These are phyloP conservation scores for Cyclanthera cordifolia DNA, from an alignment of 306 rosid species.

Conservation along the genomic window DNA sequence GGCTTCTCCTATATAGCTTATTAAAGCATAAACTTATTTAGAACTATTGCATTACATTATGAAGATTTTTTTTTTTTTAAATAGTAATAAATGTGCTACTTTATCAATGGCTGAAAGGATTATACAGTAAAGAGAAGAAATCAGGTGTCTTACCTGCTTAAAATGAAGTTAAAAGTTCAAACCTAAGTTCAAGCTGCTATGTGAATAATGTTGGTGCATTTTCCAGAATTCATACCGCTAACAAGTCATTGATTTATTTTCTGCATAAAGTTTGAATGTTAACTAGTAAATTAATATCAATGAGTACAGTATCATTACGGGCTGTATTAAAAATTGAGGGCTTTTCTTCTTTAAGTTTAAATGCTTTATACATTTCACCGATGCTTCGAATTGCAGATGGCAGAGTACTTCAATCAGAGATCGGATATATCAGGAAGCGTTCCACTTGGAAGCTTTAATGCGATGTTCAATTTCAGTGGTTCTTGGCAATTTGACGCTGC, in stretches of 20 bases:
- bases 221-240: neutral
- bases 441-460: slow-evolving; percentile 89
- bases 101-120: neutral
- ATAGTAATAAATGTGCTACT: neutral
- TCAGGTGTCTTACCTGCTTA: neutral
- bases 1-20: neutral
- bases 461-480: slow-evolving; percentile 91
- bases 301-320: neutral
- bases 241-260: neutral
- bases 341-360: neutral
- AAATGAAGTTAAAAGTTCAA: slow-evolving; percentile 9
- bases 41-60: neutral
- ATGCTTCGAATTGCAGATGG: slow-evolving; percentile 60
- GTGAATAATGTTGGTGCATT: neutral
- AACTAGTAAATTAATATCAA: neutral
- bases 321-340: neutral
- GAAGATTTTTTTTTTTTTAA: neutral
- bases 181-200: neutral
- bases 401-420: slow-evolving; percentile 56
- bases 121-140: neutral
- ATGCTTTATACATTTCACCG: slow-evolving; percentile 12
- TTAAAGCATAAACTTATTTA: neutral
- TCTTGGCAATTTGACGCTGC: slow-evolving; percentile 74
- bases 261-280: neutral
- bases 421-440: slow-evolving; percentile 42